phyloP scores from a whole-genome alignment of 1,284 basidiomycete species.

The Thelephora terrestris region DNA sequence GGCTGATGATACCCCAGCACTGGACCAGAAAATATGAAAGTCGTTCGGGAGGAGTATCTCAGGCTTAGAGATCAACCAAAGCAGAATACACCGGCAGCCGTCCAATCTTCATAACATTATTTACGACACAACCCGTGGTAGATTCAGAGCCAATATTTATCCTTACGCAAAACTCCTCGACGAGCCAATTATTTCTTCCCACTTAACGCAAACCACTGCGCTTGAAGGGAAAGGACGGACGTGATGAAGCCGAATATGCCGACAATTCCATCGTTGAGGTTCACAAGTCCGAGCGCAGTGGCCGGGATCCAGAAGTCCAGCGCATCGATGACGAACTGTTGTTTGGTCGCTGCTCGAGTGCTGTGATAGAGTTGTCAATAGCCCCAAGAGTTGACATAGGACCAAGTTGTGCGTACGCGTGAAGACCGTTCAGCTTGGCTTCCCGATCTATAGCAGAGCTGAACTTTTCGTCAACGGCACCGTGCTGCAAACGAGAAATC shows the following conservation, averaged over 20 bases:
- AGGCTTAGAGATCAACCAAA: conserved; percentile 42
- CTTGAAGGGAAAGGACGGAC: conserved; percentile 43
- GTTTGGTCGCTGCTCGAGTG: conserved; percentile 52
- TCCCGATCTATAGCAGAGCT: conserved; percentile 61
- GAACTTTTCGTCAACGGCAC: conserved; percentile 38
- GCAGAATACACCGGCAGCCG: conserved; percentile 3
- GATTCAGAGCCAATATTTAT: not conserved
- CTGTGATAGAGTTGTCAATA: conserved; percentile 27
- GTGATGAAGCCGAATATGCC: conserved; percentile 71
- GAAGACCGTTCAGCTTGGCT: conserved; percentile 45
- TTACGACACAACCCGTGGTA: too few relatives aligned
- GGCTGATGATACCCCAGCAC: conserved; percentile 36
- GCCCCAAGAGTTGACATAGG: not conserved
- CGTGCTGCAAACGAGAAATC: not conserved
- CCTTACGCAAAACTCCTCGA: not conserved
- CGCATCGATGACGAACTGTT: conserved; percentile 74
- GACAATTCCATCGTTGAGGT: conserved; percentile 79
- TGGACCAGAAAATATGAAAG: conserved; percentile 61
- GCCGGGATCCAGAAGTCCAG: conserved; percentile 88
- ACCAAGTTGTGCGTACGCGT: conserved; percentile 33
- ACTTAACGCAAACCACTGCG: conserved; percentile 45
- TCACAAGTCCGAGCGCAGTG: conserved; percentile 68
- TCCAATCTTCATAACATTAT: conserved; percentile 8
- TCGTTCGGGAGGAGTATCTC: conserved; percentile 61
- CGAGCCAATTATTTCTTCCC: conserved; percentile 27